phyloP scores from a whole-genome alignment of 768 basidiomycete genomes.

The Multifurca ochricompacta region DNA sequence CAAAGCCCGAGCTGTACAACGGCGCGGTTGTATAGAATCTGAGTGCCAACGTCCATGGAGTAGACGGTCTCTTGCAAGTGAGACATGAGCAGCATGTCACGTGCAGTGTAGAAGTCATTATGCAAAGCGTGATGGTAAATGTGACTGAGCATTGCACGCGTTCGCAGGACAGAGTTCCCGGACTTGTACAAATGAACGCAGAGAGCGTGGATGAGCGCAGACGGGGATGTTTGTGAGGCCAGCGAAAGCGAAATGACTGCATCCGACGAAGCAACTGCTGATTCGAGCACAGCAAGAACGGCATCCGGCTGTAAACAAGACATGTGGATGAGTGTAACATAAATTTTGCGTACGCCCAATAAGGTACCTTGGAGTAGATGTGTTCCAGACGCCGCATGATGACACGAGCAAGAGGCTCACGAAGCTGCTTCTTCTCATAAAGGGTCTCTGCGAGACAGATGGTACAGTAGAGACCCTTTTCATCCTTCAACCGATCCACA shows the following conservation, averaged over 20 bases:
- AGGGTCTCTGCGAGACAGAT: slow-evolving; percentile 89
- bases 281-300: slow-evolving; percentile 85
- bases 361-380: slow-evolving; percentile 88
- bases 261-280: slow-evolving; percentile 48
- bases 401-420: slow-evolving; percentile 77
- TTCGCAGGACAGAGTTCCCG: slow-evolving; percentile 85
- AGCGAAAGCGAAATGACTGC: slow-evolving; percentile 59
- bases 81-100: slow-evolving; percentile 98
- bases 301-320: slow-evolving; percentile 68
- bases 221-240: slow-evolving; percentile 45
- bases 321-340: slow-evolving; percentile 12
- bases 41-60: slow-evolving; percentile 92
- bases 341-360: neutral
- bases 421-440: slow-evolving; percentile 74
- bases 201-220: slow-evolving; percentile 77
- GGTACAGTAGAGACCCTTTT: slow-evolving; percentile 87
- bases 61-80: slow-evolving; percentile 96
- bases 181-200: slow-evolving; percentile 92
- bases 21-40: slow-evolving; percentile 96
- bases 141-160: slow-evolving; percentile 94
- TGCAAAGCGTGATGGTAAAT: slow-evolving; percentile 96
- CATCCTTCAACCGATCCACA: slow-evolving; percentile 92
- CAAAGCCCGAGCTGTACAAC: slow-evolving; percentile 96
- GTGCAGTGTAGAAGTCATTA: slow-evolving; percentile 93
- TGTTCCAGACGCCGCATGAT: slow-evolving; percentile 95